Evolutionary conservation across 83 land plant genomes (phyloP).

Genomic region (Thuja plicata): DNA sequence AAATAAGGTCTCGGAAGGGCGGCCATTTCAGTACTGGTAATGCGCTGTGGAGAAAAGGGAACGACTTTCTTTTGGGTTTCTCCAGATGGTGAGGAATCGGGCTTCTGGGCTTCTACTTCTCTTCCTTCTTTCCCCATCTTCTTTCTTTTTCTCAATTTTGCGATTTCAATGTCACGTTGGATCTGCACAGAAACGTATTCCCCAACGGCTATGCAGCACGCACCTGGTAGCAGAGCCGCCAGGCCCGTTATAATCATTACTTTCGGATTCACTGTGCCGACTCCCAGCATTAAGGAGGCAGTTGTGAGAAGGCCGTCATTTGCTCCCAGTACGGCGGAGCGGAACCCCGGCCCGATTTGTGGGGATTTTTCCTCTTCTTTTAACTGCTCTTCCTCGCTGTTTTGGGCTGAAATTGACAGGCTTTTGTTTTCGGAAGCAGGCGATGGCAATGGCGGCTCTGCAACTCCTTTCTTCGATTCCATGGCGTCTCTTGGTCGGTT

Average conservation of each 20-base stretch:
- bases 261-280: slow-evolving; percentile 17
- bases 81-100: background rate
- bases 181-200: background rate
- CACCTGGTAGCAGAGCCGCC: background rate
- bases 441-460: background rate
- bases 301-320: slow-evolving; percentile 64
- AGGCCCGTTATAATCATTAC: background rate
- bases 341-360: slow-evolving; percentile 45
- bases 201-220: background rate
- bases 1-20: slow-evolving; percentile 26
- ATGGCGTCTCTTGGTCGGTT: background rate
- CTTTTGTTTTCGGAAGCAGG: background rate
- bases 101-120: too few species aligned
- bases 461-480: slow-evolving; percentile 23
- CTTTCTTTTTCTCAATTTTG: background rate
- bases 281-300: slow-evolving; percentile 66
- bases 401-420: too few species aligned
- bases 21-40: slow-evolving; percentile 2
- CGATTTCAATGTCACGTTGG: background rate
- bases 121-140: background rate
- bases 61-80: background rate
- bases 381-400: background rate
- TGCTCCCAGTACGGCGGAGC: slow-evolving; percentile 54
- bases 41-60: background rate
- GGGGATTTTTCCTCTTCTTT: background rate